phyloP scores from a whole-genome alignment of 441 rosid species.

The Codiaeum variegatum region DNA sequence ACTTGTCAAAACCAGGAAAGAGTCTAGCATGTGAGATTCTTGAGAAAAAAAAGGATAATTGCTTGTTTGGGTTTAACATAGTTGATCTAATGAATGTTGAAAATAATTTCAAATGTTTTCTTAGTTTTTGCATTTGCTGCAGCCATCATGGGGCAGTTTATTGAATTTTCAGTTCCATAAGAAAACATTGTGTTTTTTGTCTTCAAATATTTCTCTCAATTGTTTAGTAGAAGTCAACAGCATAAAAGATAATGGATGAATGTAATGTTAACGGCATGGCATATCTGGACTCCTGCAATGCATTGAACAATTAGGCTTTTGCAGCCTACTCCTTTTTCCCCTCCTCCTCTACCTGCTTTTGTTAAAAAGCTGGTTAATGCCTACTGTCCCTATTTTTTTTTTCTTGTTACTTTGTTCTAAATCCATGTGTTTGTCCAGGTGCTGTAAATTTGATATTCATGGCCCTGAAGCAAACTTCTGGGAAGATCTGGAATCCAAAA shows the following conservation, averaged over 20 bases:
- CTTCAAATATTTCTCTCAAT: not conserved
- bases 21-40: not conserved
- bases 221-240: not conserved
- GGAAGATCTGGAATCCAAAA: conserved; percentile 89
- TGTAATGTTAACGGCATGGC: not conserved
- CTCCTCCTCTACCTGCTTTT: not conserved
- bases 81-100: not conserved
- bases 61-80: not conserved
- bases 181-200: not conserved
- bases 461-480: conserved; percentile 82
- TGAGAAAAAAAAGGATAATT: not conserved
- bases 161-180: not conserved
- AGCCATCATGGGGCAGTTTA: not conserved
- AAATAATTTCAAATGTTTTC: not conserved
- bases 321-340: not conserved
- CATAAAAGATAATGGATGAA: not conserved
- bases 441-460: conserved; percentile 89
- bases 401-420: conserved; percentile 25
- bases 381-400: conserved; percentile 5
- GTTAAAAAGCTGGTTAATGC: not conserved
- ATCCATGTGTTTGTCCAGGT: conserved; percentile 47
- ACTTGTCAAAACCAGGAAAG: not conserved
- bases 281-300: not conserved
- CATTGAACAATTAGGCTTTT: not conserved
- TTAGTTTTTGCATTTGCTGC: not conserved